Evolutionary conservation across 257 asterid species (phyloP).

Genomic region (Henckelia pumila): DNA sequence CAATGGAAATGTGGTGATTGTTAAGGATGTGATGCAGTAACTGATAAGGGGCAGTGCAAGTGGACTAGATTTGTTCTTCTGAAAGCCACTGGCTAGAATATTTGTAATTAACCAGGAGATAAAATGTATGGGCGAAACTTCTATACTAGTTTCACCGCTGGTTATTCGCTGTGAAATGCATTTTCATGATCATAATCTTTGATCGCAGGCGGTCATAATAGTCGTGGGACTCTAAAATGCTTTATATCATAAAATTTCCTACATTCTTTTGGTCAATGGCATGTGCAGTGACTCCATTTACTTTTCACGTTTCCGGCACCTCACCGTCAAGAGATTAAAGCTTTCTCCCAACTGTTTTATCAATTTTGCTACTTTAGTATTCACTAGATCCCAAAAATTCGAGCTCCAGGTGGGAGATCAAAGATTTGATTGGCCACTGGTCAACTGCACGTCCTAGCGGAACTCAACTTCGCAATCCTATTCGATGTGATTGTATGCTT

Average conservation of each 20-base stretch:
- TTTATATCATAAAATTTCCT: background rate
- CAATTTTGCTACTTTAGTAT: too few species aligned
- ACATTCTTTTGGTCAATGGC: background rate
- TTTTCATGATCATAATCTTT: background rate
- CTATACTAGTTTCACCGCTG: background rate
- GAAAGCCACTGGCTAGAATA: background rate
- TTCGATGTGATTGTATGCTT: background rate
- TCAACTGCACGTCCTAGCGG: background rate
- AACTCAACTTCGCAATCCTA: too few species aligned
- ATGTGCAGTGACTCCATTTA: conserved; percentile 9
- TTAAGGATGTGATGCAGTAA: background rate
- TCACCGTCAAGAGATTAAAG: too few species aligned
- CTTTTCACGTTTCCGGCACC: background rate
- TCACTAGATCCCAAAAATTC: too few species aligned
- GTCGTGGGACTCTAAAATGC: background rate
- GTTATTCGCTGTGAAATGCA: conserved; percentile 2
- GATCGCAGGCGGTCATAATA: background rate
- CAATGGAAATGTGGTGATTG: background rate
- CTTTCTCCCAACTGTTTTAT: too few species aligned
- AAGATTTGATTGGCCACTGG: background rate
- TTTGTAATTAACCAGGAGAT: background rate
- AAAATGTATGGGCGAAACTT: conserved; percentile 2
- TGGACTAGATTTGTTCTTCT: conserved; percentile 12
- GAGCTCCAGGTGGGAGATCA: too few species aligned
- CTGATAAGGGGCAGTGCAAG: background rate